Percentiles rank a stretch among this genome's conserved stretches.
Evolutionary conservation across 768 basidiomycete genomes (phyloP).

Genomic region (Termitomyces bulborhizus): DNA sequence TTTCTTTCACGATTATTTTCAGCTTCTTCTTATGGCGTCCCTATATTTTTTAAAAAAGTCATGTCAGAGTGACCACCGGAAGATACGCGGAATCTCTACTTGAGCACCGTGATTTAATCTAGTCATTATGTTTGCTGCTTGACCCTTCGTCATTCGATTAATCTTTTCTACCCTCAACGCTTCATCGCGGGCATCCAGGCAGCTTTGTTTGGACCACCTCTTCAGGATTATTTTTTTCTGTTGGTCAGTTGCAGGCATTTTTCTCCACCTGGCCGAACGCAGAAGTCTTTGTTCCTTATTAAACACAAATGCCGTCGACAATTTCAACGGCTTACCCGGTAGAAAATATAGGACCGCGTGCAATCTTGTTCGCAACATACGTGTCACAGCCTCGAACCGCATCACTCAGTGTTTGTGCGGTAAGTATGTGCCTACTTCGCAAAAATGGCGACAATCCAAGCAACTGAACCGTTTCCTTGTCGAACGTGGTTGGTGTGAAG

Average conservation of each 20-base stretch:
- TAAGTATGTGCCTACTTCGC: slow-evolving; percentile 45
- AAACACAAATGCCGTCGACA: not conserved
- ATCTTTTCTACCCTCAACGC: slow-evolving; percentile 25
- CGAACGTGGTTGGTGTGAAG: slow-evolving; percentile 47
- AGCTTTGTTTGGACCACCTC: slow-evolving; percentile 34
- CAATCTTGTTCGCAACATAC: slow-evolving; percentile 50
- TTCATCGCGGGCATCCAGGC: slow-evolving; percentile 13
- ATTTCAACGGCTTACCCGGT: slow-evolving; percentile 35
- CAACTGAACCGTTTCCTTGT: slow-evolving; percentile 33
- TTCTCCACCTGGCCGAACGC: slow-evolving; percentile 64
- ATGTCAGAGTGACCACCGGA: not conserved
- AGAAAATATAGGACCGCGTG: slow-evolving; percentile 36
- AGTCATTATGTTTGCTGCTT: slow-evolving; percentile 74
- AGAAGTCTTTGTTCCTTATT: slow-evolving; percentile 38
- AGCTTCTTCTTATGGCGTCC: slow-evolving; percentile 49
- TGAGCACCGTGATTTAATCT: slow-evolving; percentile 72
- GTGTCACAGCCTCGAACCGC: slow-evolving; percentile 68
- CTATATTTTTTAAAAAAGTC: slow-evolving; percentile 24
- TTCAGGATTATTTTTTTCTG: slow-evolving; percentile 56
- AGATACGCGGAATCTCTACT: slow-evolving; percentile 28
- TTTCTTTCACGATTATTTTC: slow-evolving; percentile 32
- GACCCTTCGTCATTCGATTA: slow-evolving; percentile 60
- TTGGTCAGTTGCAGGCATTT: slow-evolving; percentile 47
- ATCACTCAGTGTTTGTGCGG: slow-evolving; percentile 46
- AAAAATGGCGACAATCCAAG: slow-evolving; percentile 49